Conservation (phyloP, 1,284 basidiomycete species). For the Marasmius tenuissimus region DNA sequence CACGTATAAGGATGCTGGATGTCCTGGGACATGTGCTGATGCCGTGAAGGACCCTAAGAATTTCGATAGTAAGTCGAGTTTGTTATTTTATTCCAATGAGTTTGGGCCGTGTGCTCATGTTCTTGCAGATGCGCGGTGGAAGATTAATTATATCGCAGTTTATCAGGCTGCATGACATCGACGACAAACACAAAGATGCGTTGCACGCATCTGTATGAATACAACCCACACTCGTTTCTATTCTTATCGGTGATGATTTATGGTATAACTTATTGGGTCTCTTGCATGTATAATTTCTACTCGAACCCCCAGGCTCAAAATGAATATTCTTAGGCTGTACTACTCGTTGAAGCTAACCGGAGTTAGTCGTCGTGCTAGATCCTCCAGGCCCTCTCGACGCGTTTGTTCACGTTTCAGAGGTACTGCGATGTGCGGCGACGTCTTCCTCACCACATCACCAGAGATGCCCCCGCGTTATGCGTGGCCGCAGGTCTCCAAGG, state of each 20-base stretch:
- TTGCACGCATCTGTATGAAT: too few species aligned
- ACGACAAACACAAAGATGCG: background rate
- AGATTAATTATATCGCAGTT: constrained; percentile 51
- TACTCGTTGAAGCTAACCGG: too few species aligned
- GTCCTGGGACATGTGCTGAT: constrained; percentile 69
- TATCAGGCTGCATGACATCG: constrained; percentile 17
- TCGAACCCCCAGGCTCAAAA: too few species aligned
- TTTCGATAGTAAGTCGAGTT: constrained; percentile 48
- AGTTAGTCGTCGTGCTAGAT: too few species aligned
- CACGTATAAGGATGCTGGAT: constrained; percentile 56
- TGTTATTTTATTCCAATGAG: background rate
- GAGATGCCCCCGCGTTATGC: too few species aligned
- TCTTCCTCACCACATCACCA: too few species aligned
- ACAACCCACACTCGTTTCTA: background rate
- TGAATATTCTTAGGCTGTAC: too few species aligned
- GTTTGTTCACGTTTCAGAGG: too few species aligned
- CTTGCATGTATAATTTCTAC: background rate
- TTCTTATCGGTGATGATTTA: background rate
- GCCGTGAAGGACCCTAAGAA: constrained; percentile 65
- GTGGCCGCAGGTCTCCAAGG: too few species aligned
- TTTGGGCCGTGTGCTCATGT: constrained; percentile 10
- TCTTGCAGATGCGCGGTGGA: constrained; percentile 52
- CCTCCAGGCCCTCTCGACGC: too few species aligned
- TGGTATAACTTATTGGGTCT: background rate
- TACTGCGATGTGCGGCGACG: too few species aligned